These are phyloP conservation scores for Lizonia empirigonia DNA, from an alignment of 2,329 filamentous ascomycete species.

Conservation along the genomic window DNA sequence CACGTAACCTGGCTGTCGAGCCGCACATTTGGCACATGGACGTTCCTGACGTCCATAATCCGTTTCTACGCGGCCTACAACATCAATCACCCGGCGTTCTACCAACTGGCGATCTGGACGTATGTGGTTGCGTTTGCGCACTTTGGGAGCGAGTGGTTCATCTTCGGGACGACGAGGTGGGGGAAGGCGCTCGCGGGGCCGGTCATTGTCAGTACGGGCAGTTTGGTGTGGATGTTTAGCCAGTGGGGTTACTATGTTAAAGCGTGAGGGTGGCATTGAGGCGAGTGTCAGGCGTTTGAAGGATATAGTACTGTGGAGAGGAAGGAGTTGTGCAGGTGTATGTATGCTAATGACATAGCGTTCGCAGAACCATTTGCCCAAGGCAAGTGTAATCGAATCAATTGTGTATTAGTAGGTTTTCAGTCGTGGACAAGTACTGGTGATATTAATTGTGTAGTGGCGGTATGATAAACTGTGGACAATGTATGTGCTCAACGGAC, in stretches of 20 bases:
- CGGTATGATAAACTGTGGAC: neutral
- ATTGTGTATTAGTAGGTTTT: too few relatives aligned
- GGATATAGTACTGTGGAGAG: neutral
- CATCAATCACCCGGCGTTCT: conserved; percentile 72
- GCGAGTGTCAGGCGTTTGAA: neutral
- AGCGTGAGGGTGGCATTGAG: neutral
- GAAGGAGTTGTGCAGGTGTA: neutral
- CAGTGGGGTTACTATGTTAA: conserved; percentile 74
- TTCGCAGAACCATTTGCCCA: too few relatives aligned
- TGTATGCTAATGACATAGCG: neutral
- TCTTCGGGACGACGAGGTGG: conserved; percentile 77
- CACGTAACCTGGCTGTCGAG: conserved; percentile 75
- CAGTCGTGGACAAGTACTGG: too few relatives aligned
- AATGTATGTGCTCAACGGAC: neutral
- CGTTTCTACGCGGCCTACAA: conserved; percentile 85
- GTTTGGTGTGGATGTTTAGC: conserved; percentile 64
- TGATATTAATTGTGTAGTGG: too few relatives aligned
- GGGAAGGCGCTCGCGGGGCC: conserved; percentile 64
- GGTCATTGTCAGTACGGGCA: conserved; percentile 61
- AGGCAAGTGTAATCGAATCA: too few relatives aligned
- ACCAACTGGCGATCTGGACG: conserved; percentile 81
- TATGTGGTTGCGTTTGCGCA: conserved; percentile 72
- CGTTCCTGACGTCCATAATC: conserved; percentile 75
- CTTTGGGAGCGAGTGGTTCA: conserved; percentile 72
- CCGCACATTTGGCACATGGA: conserved; percentile 88